Base-by-base conservation (phyloP, 371 early-diverging fungal genomes). In the Mortierella sp. region DNA sequence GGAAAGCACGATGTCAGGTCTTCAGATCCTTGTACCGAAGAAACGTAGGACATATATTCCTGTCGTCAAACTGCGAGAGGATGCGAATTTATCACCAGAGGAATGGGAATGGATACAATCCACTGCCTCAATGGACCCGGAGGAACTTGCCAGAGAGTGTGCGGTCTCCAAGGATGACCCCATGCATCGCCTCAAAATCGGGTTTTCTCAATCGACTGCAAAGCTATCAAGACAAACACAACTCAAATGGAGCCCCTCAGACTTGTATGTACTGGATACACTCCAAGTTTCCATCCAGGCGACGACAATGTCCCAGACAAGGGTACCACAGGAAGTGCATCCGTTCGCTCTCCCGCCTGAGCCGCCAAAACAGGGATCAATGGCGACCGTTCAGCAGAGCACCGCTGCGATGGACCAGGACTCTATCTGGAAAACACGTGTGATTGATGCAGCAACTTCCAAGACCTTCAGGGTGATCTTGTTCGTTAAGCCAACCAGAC, bases 31-130 rank as follows among this genome's bases (percentile, higher is more conserved):
- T 4, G 79, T 81, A 12, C 80, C 82, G 2, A 56, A 57, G 27
- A 67, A 67, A 17, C 69, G 81, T 27, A 68, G 78, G 34, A 72
- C 77, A 22, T 78, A 73, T 24, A 46, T 81, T 10, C 81, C 81
- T 2, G 46, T 81, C 5, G 67, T 67, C 22, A 81, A 79, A 44
- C 41, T 81, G 28, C 67, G 81, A 25, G 71, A 81, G 24, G 54
- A 81, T 9, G 53, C 69, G 0, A 24, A 29, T 7, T 48, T 72
- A 3, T 52, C 65, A 7, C 27, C 50, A 17, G 65, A 62, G 8
- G 79, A 78, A 45, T 71, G 71, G 68, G 53, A 62, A 2, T 71
- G 71, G 79, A 57, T 74, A 1, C 48, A 48, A 17, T 74, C 68
- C 4, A 74, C 76, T 0, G 44, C 48, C 3, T 17, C 68, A 2